Base-by-base conservation (phyloP, 2,329 filamentous ascomycete genomes). In the Sarocladium strictum region DNA sequence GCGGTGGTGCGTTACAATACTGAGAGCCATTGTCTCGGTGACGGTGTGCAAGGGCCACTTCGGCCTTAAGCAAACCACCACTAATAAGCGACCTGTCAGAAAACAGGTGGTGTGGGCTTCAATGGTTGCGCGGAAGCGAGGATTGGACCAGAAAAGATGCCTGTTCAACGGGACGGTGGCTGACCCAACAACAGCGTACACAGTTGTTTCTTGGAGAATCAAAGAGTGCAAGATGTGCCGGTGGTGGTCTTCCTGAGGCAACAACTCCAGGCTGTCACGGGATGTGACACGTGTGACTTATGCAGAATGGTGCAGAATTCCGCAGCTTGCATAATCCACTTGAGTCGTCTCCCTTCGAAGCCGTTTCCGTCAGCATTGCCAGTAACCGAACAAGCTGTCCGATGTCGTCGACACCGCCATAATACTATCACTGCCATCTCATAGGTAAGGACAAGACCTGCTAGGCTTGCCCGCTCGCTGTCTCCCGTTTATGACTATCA, bases 231-330 rank as follows among this genome's bases (percentile, higher is more conserved):
- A 38, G 19, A 24, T 14, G 9, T n/a, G 24, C 7, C 7, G 17
- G 17, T 17, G 17, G 19, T 24, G n/a, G n/a, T n/a, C n/a, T n/a
- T 9, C 43, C 43, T 47, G 43, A 47, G 43, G 43, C 43, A 29
- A 27, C 6, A 47, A 32, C 23, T 17, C 12, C 9, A n/a, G n/a
- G n/a, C 5, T 17, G 21, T 47, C 43, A 47, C 43, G 43, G 21
- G 43, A 47, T 17, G 24, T 47, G 43, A 47, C 43, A 47, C 43
- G 43, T 47, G 43, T 47, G 24, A 47, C 17, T 47, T 27, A 47
- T 47, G 43, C 43, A 47, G 7, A 15, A 3, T 47, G 27, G 21
- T 47, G 43, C 43, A 47, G 5, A 27, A 19, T 43, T 14, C 7
- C 23, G 19, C 38, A 43, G 3, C 3, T 23, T 6, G 12, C 29